Conservation (phyloP, 176 grass and related monocot genomes). For the Aegilops bicornis region DNA sequence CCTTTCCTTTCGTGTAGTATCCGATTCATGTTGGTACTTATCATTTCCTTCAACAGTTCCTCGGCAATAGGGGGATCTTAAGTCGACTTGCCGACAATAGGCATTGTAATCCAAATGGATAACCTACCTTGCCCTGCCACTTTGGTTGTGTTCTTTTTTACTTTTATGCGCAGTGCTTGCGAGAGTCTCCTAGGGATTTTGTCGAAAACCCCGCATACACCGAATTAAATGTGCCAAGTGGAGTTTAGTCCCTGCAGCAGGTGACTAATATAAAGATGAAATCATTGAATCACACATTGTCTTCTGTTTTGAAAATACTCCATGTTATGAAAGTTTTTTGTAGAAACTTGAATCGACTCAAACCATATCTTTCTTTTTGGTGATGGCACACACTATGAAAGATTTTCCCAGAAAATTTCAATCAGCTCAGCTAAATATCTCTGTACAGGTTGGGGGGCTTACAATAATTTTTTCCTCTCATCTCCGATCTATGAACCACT, state of each 20-base stretch:
- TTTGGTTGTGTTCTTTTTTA: background rate
- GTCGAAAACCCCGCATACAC: background rate
- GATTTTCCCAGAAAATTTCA: background rate
- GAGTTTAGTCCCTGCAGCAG: background rate
- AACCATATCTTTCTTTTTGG: background rate
- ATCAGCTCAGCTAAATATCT: slow-evolving; percentile 29
- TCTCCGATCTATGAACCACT: slow-evolving; percentile 33
- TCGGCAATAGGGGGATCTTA: background rate
- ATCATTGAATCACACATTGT: too few relatives aligned
- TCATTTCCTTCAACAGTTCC: background rate
- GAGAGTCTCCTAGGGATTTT: background rate
- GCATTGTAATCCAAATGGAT: background rate
- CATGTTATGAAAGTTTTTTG: background rate
- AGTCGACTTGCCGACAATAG: background rate
- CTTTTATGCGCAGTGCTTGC: background rate
- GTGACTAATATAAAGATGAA: background rate
- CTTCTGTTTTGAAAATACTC: too few relatives aligned
- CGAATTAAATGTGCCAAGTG: background rate
- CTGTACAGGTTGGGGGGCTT: slow-evolving; percentile 37
- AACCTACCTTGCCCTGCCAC: background rate
- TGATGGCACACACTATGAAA: background rate
- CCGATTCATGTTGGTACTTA: background rate
- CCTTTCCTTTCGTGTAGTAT: too few relatives aligned
- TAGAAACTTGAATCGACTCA: background rate
- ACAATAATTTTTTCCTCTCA: slow-evolving; percentile 36